Evolutionary conservation across 148 eudicot species (phyloP).

Genomic region (Rhododendron molle): DNA sequence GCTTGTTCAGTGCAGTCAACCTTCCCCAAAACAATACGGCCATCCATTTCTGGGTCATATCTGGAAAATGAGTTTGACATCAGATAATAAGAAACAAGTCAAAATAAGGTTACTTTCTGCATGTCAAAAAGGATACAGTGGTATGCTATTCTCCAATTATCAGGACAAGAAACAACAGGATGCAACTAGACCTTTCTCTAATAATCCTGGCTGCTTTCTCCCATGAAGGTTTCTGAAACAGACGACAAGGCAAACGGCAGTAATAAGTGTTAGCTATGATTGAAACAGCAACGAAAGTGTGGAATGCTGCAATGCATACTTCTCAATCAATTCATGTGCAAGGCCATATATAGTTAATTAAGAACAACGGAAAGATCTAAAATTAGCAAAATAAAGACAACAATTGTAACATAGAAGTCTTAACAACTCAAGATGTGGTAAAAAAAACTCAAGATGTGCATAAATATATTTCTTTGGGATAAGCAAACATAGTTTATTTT

Average conservation of each 20-base stretch:
- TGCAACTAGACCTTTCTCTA: constrained; percentile 50
- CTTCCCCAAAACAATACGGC: constrained; percentile 85
- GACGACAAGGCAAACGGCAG: neutral
- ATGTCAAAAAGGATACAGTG: neutral
- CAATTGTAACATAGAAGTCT: neutral
- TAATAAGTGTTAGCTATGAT: neutral
- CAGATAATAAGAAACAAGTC: constrained; percentile 11
- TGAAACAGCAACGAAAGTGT: neutral
- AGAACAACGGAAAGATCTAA: neutral
- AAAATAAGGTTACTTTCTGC: constrained; percentile 32
- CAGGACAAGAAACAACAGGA: neutral
- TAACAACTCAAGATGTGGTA: neutral
- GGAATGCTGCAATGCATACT: neutral
- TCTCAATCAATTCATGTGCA: neutral
- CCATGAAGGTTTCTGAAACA: constrained; percentile 91
- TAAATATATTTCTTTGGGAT: neutral
- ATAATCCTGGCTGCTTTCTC: constrained; percentile 83
- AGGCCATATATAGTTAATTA: neutral
- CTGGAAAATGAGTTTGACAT: constrained; percentile 34
- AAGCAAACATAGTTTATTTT: neutral
- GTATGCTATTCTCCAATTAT: neutral
- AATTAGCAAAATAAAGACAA: neutral
- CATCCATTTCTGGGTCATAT: constrained; percentile 90
- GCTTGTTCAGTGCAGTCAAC: constrained; percentile 87
- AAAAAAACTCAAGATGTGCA: neutral